Evolutionary conservation across 2,329 filamentous ascomycete genomes (phyloP), one percentile per base, ranked within the genome.

Genomic region (Epichloe coenophiala): DNA sequence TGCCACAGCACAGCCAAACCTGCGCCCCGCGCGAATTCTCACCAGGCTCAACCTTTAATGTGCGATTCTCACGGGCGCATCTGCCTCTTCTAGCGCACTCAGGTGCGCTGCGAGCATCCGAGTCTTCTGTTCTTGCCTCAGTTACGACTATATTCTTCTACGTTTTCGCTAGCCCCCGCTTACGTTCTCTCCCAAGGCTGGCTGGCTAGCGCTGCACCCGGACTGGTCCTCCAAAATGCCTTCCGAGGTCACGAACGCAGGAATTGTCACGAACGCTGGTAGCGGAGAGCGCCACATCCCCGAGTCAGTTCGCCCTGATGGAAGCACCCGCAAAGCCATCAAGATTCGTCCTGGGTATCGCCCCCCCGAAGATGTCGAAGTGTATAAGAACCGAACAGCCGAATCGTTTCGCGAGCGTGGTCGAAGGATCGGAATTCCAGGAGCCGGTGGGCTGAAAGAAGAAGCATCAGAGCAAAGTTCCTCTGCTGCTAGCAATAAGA

Each of bases 301-400:
- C 27, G 80, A 90, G 42, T 97, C 91, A 1, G 73, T 81, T 42
- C 85, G 94, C 50, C 71, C 93, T 23, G 93, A 98, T 64, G 93
- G 93, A 52, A 88, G 85, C 47, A 87, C 87, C n/a, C 82, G 93
- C 51, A 94, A 87, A 63, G 91, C 95, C 61, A 97, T 97, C 64
- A 88, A 88, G 62, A 88, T 98, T 54, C 82, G 88, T 33, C 91
- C 93, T 0, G 94, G 93, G 49, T 98, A 96, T 69, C 83, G 83
- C 36, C 94, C 93, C 1, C 88, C 90, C 1, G 93, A 98, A 70
- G 93, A 98, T 68, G 84, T 97, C 56, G 89, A 96, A 63, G 75
- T 95, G 44, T 98, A 98, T 77, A 94, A 89, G 72, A 96, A 95
- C 68, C 83, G 87, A 51, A 89, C 84, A 1, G 90, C 90, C 47